Evolutionary conservation across 371 early-diverging fungal genomes (phyloP), one percentile per base, ranked within the genome.

Genomic region (Syncephalastrum sp.): DNA sequence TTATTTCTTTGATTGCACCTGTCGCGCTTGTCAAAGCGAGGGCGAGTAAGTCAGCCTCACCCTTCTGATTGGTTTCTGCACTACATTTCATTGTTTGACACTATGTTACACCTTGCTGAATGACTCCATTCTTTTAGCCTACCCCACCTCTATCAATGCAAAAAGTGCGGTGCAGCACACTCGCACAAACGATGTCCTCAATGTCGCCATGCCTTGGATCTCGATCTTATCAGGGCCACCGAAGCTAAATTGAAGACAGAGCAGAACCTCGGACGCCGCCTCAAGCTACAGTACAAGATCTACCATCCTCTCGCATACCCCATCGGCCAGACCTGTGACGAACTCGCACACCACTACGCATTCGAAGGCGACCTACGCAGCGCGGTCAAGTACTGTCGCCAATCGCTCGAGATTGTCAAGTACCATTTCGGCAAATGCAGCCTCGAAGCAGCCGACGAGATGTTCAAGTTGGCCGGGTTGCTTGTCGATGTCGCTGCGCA

Each of bases 1-100:
- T 4, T 74, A 74, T 33, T 57, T 59, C 19, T 74, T 74, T 50
- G 59, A 68, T 0, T 74, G 74, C 50, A 17, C 59, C 8, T 74
- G 74, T 38, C 46, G 13, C 16, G 41, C 64, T 0, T 72, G 73
- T 27, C 38, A 41, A 17, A 43, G n/a, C 48, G 6, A 56, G 55
- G 70, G 64, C 51, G 44, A 24, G 42, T 13, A 12, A 33, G 23
- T 7, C 25, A 3, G 1, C 27, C 27, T 10, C 33, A 54, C 6
- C 6, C 50, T 19, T 41, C 21, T 0, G 21, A 21, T 21, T 0
- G 1, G 21, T 21, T 21, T 21, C 21, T 21, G 21, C 21, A 21
- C 2, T 0, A 21, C 21, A 21, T 21, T 21, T 21, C 21, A 21
- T 21, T 21, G 21, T 21, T 21, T 21, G 0, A 2, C 21, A 46